Percentiles rank a stretch among this genome's conserved stretches.
Conservation (phyloP, 2,329 filamentous ascomycete genomes). For the Emmonsia crescens region DNA sequence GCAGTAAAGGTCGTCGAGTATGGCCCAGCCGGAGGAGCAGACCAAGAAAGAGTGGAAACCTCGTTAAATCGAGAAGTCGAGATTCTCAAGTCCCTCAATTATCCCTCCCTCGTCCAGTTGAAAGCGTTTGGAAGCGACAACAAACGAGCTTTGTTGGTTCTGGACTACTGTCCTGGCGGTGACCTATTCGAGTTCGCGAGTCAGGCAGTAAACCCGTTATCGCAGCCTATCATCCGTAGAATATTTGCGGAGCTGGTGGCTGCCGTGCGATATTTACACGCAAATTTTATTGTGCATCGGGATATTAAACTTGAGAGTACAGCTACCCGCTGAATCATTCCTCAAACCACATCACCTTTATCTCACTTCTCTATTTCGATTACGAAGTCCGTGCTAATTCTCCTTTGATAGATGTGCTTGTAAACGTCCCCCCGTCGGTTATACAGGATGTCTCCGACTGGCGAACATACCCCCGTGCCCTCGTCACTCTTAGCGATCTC, state of each 20-base stretch:
- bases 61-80: constrained; percentile 91
- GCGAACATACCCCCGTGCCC: constrained; percentile 63
- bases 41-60: constrained; percentile 85
- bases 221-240: constrained; percentile 47
- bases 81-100: constrained; percentile 76
- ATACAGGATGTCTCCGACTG: constrained; percentile 60
- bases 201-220: constrained; percentile 53
- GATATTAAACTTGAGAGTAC: constrained; percentile 97
- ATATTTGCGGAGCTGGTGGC: constrained; percentile 84
- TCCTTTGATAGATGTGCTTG: constrained; percentile 61
- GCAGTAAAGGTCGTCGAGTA: constrained; percentile 94
- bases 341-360: constrained; percentile 2
- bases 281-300: constrained; percentile 77
- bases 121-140: constrained; percentile 83
- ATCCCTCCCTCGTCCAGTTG: constrained; percentile 82
- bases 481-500: constrained; percentile 83
- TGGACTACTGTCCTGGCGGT: constrained; percentile 87
- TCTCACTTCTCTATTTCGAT: constrained; percentile 1
- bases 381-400: constrained; percentile 11
- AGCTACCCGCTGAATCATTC: background rate
- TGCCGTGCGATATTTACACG: constrained; percentile 77
- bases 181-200: constrained; percentile 91
- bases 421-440: constrained; percentile 64
- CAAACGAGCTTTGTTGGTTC: constrained; percentile 68
- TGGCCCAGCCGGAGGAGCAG: constrained; percentile 83